phyloP scores from a whole-genome alignment of 1,139 yeast species.

The Lodderomyces beijingensis region DNA sequence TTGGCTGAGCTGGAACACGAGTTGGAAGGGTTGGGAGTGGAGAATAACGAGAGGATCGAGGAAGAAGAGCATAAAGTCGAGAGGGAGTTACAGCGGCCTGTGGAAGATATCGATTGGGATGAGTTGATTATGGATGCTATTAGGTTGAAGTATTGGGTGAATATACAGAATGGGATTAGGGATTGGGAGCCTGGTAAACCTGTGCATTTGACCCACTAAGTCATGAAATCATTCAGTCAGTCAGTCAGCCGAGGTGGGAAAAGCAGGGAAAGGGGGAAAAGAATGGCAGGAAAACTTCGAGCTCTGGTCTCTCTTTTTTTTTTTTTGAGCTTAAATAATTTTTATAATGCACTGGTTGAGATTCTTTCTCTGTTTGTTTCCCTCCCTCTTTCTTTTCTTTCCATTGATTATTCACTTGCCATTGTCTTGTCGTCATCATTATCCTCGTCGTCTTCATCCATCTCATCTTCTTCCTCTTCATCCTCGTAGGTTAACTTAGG shows the following conservation, averaged over 20 bases:
- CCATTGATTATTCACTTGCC: constrained; percentile 39
- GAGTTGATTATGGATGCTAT: constrained; percentile 64
- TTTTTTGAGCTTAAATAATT: too few species aligned
- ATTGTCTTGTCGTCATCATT: constrained; percentile 39
- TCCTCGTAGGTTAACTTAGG: constrained; percentile 29
- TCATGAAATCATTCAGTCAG: too few species aligned
- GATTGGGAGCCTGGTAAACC: constrained; percentile 78
- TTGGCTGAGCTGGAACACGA: constrained; percentile 58
- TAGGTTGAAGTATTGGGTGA: constrained; percentile 78
- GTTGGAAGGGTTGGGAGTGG: constrained; percentile 46
- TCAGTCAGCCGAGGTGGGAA: too few species aligned
- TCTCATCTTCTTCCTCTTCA: constrained; percentile 26
- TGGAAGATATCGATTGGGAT: constrained; percentile 38
- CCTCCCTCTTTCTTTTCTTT: too few species aligned
- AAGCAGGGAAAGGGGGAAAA: too few species aligned
- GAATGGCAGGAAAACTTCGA: too few species aligned
- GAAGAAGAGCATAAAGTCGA: constrained; percentile 33
- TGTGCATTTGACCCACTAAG: constrained; percentile 55
- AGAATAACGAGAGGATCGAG: constrained; percentile 52
- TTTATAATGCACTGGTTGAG: too few species aligned
- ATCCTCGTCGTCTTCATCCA: constrained; percentile 21
- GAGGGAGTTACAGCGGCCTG: constrained; percentile 17
- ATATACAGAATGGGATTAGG: constrained; percentile 65
- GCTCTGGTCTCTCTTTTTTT: too few species aligned
- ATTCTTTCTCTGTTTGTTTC: too few species aligned